A percentile compares a stretch with the other conserved stretches of the same genome.
Conservation (phyloP, 176 grass and related monocot genomes). For the Ananas comosus region DNA sequence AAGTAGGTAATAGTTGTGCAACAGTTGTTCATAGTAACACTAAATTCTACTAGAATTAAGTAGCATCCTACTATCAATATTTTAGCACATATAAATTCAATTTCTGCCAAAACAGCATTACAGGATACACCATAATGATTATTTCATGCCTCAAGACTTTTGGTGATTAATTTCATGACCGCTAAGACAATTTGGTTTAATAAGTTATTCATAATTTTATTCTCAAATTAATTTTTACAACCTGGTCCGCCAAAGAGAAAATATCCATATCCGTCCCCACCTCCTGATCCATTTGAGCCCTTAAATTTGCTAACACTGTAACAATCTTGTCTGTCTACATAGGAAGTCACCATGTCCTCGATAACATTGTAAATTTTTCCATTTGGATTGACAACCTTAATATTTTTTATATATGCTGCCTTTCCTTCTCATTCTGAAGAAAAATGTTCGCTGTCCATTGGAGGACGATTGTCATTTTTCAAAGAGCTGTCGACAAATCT, state of each 20-base stretch:
- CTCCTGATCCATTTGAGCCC: not conserved
- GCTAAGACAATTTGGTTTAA: no score
- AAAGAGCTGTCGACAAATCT: not conserved
- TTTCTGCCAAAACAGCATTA: no score
- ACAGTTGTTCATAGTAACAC: no score
- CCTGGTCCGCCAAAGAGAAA: not conserved
- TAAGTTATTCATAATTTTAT: not conserved
- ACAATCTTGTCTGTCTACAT: not conserved
- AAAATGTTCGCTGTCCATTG: slow-evolving; percentile 1
- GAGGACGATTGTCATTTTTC: not conserved
- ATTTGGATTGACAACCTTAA: not conserved
- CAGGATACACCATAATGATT: no score
- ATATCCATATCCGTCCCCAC: not conserved
- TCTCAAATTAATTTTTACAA: not conserved
- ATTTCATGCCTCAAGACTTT: no score
- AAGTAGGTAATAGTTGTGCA: no score
- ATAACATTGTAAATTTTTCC: not conserved
- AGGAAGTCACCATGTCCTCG: not conserved
- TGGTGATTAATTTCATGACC: no score
- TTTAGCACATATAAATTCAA: no score
- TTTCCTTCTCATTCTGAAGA: not conserved
- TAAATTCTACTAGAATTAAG: no score
- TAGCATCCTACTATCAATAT: no score
- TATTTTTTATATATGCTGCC: not conserved
- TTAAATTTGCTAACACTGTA: not conserved